Percentiles rank a stretch among this genome's conserved stretches.
Conservation (phyloP, 148 eudicot genomes). For the Simmondsia chinensis region DNA sequence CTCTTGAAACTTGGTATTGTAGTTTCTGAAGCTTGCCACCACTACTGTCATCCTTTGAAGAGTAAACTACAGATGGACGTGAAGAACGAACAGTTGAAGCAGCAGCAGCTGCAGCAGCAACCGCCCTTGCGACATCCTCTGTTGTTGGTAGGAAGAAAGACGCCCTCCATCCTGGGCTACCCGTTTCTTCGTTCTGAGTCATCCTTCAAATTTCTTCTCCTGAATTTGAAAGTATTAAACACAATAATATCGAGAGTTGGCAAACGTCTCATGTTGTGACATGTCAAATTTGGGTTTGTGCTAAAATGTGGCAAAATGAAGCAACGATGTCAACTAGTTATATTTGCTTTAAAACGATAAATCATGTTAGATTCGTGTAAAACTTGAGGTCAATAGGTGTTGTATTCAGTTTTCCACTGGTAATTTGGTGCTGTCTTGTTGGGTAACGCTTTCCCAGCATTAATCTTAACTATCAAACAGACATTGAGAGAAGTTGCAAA, state of each 20-base stretch:
- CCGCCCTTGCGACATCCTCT: slow-evolving; percentile 80
- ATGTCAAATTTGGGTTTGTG: too few species aligned
- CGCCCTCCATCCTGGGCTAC: slow-evolving; percentile 70
- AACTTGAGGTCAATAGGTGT: too few species aligned
- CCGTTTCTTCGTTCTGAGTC: slow-evolving; percentile 57
- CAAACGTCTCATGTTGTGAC: too few species aligned
- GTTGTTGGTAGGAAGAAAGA: slow-evolving; percentile 67
- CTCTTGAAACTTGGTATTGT: slow-evolving; percentile 59
- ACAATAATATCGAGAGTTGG: background rate
- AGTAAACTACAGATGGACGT: slow-evolving; percentile 73
- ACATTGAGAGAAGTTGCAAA: too few species aligned
- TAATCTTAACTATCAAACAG: too few species aligned
- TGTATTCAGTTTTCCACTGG: too few species aligned
- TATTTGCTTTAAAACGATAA: too few species aligned
- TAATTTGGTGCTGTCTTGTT: too few species aligned
- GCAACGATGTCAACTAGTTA: too few species aligned
- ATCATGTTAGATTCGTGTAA: too few species aligned
- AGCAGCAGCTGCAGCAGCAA: slow-evolving; percentile 71
- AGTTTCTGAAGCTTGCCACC: slow-evolving; percentile 61
- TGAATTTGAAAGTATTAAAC: slow-evolving; percentile 4
- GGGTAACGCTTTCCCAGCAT: too few species aligned
- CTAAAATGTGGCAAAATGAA: too few species aligned
- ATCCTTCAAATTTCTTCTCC: slow-evolving; percentile 31
- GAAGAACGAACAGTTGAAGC: slow-evolving; percentile 57
- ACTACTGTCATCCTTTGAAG: slow-evolving; percentile 57